These are phyloP conservation scores for Geotrichum macrosporum DNA, from an alignment of 1,139 yeast species.

Conservation along the genomic window DNA sequence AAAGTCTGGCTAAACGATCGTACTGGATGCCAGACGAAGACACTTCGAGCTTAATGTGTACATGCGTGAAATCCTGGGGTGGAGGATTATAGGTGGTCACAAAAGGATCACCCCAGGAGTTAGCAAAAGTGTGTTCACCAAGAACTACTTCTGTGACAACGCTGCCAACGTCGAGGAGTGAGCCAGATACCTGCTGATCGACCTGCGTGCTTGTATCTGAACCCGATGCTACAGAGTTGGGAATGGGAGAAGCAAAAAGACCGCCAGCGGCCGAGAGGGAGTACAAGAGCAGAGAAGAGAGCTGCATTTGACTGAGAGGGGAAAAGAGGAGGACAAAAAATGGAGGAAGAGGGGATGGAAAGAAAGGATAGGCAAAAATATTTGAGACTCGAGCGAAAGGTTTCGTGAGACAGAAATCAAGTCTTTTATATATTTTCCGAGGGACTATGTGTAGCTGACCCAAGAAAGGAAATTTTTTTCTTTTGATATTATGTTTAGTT, in stretches of 20 bases:
- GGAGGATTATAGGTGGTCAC: slow-evolving; percentile 44
- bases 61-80: slow-evolving; percentile 50
- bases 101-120: slow-evolving; percentile 57
- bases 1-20: slow-evolving; percentile 71
- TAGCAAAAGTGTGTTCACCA: slow-evolving; percentile 42
- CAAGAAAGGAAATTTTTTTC: too few relatives aligned
- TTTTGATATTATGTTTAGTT: too few relatives aligned
- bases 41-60: slow-evolving; percentile 56
- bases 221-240: background rate
- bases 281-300: background rate
- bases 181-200: slow-evolving; percentile 19
- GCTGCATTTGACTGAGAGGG: slow-evolving; percentile 7
- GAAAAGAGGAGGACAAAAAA: too few relatives aligned
- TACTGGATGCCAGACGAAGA: slow-evolving; percentile 65
- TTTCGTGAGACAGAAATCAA: too few relatives aligned
- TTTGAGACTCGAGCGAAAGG: too few relatives aligned
- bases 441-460: too few relatives aligned
- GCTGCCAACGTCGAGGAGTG: slow-evolving; percentile 16
- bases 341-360: too few relatives aligned
- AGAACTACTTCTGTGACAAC: slow-evolving; percentile 15
- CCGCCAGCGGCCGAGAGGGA: slow-evolving; percentile 14
- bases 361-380: too few relatives aligned
- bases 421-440: too few relatives aligned
- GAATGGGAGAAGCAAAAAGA: slow-evolving; percentile 1
- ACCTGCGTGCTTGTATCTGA: background rate